Evolutionary conservation across 495 filamentous ascomycete genomes (phyloP), one percentile per base, ranked within the genome.

Genomic region (Penicillium coffeae): DNA sequence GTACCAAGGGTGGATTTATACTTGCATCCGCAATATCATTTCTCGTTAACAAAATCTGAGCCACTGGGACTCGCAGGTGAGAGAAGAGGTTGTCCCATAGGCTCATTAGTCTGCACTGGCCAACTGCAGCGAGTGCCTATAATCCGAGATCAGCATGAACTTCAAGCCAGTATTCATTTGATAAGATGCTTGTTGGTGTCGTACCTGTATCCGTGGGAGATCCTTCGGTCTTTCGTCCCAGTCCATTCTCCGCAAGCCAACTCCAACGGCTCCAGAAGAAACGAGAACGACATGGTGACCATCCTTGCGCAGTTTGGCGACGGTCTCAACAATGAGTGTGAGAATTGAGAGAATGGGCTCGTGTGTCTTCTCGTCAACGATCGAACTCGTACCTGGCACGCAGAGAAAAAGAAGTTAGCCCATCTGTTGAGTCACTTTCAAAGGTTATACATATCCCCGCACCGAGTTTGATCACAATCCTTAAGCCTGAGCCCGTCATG

Each of bases 301-400:
- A 83, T 95, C 88, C 63, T 88, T 86, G 51, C 79, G 84, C 42
- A 98, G 76, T 50, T 79, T 82, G 10, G 90, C 84, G 3, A 87
- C 90, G 4, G 94, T 96, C 66, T 97, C 90, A 30, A 95, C 93
- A 54, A 98, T 95, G 42, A 87, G 70, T 44, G 86, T 87, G 42
- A 98, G 71, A 47, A 89, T 95, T 8, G 90, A 94, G 16, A 97
- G 77, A 22, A 96, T 81, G n/a, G 94, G 94, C 52, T 95, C 87
- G 69, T 97, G 93, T n/a, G 87, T 95, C 56, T 84, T 89, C 63
- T 98, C 93, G 66, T 96, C 87, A 42, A 97, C 93, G 55, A 98
- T 96, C 12, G 93, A 98, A 69, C 90, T 96, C 19, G 93, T 96
- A 54, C 93, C 93, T 98, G 21, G 13, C n/a, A n/a, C 22, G 18